phyloP scores from a whole-genome alignment of 2,329 filamentous ascomycete species.

The Cladophialophora psammophila region DNA sequence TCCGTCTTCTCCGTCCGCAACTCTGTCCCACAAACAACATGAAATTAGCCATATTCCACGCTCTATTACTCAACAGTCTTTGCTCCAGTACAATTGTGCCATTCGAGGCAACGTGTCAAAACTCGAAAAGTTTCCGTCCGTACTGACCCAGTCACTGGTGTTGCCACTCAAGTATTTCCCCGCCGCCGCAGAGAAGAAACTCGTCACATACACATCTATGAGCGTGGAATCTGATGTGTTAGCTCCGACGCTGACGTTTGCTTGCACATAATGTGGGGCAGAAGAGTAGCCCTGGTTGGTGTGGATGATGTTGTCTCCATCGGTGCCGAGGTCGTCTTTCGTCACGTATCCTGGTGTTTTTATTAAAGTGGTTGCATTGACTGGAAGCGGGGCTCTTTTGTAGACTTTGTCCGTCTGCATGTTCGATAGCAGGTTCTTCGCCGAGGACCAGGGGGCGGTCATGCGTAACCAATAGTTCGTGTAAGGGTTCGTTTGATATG shows the following conservation, averaged over 20 bases:
- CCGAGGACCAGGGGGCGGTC: slow-evolving; percentile 44
- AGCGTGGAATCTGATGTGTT: slow-evolving; percentile 30
- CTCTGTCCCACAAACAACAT: background rate
- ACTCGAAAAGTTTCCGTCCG: slow-evolving; percentile 35
- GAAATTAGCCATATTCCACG: too few relatives aligned
- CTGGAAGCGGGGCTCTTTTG: slow-evolving; percentile 27
- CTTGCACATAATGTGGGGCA: slow-evolving; percentile 44
- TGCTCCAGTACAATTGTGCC: slow-evolving; percentile 34
- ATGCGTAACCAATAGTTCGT: slow-evolving; percentile 44
- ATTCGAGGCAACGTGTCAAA: slow-evolving; percentile 36
- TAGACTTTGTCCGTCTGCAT: slow-evolving; percentile 43
- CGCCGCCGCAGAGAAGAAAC: slow-evolving; percentile 36
- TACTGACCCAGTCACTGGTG: slow-evolving; percentile 34
- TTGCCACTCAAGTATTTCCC: slow-evolving; percentile 36
- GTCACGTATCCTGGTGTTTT: slow-evolving; percentile 44
- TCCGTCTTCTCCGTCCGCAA: background rate
- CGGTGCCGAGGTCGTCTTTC: slow-evolving; percentile 46
- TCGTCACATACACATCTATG: slow-evolving; percentile 38
- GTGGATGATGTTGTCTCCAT: slow-evolving; percentile 47
- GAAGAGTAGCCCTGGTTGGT: slow-evolving; percentile 41
- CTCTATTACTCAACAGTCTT: slow-evolving; percentile 30
- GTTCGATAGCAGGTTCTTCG: slow-evolving; percentile 44
- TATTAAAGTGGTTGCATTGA: slow-evolving; percentile 37
- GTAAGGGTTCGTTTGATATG: slow-evolving; percentile 43
- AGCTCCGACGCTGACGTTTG: slow-evolving; percentile 40